phyloP scores from a whole-genome alignment of 2,329 filamentous ascomycete genomes.

The Pseudogymnoascus sp. region DNA sequence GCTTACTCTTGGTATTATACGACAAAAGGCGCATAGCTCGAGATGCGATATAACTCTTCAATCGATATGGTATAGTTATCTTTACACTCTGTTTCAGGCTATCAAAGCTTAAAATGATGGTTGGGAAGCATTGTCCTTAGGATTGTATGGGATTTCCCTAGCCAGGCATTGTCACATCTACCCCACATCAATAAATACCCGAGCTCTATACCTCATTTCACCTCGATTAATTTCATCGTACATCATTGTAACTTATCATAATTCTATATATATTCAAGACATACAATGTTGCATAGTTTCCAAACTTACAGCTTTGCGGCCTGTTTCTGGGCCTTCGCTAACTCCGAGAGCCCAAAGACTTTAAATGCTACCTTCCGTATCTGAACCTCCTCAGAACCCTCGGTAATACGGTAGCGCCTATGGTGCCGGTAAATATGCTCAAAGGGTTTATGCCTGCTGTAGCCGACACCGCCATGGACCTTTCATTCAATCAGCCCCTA shows the following conservation, averaged over 20 bases:
- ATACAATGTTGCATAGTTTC: neutral
- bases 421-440: slow-evolving; percentile 62
- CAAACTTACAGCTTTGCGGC: neutral
- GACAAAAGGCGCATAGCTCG: neutral
- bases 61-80: neutral
- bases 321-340: slow-evolving; percentile 30
- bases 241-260: neutral
- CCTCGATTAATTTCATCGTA: neutral
- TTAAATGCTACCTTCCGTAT: slow-evolving; percentile 57
- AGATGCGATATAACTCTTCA: neutral
- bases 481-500: neutral
- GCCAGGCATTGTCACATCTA: neutral
- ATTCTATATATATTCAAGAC: neutral
- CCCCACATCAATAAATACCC: neutral
- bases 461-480: slow-evolving; percentile 52
- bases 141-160: neutral
- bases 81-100: neutral
- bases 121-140: neutral
- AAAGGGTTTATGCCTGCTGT: slow-evolving; percentile 52
- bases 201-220: neutral
- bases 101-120: neutral
- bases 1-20: neutral
- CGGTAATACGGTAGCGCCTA: slow-evolving; percentile 55
- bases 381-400: slow-evolving; percentile 60
- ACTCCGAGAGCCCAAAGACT: slow-evolving; percentile 45